Conservation (phyloP, 495 filamentous ascomycete genomes). For the Hypoxylon trugodes region DNA sequence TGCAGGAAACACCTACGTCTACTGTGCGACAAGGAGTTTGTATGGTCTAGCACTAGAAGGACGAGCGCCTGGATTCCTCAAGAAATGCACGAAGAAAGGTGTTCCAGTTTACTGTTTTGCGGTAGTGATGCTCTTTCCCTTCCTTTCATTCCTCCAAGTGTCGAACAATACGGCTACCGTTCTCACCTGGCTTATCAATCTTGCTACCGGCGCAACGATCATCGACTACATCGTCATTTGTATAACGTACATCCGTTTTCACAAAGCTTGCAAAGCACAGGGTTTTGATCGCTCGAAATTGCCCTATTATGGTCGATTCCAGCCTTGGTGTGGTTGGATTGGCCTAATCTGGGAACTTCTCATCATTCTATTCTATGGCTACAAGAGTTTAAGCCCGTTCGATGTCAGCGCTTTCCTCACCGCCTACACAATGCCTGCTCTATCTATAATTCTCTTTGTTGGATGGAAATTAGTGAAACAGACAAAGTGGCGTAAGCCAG, state of each 20-base stretch:
- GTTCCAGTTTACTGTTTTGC: constrained; percentile 1
- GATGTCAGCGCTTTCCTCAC: constrained; percentile 5
- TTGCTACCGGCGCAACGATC: not conserved
- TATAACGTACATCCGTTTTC: not conserved
- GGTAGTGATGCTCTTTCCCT: not conserved
- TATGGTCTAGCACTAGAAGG: constrained; percentile 1
- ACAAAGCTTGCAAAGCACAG: not conserved
- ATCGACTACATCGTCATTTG: constrained; percentile 5
- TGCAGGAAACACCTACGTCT: not conserved
- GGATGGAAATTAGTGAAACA: not conserved
- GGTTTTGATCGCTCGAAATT: not conserved
- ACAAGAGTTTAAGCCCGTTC: not conserved
- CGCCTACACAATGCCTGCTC: not conserved
- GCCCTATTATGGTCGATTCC: not conserved
- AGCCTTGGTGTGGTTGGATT: constrained; percentile 3
- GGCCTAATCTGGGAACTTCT: not conserved
- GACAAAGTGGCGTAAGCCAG: not conserved
- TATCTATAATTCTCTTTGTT: not conserved
- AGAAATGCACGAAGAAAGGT: not conserved
- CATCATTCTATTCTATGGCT: not conserved
- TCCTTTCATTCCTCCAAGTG: not conserved
- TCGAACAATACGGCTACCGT: not conserved
- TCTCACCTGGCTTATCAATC: not conserved
- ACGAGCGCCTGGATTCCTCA: not conserved
- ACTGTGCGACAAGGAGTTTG: not conserved